Conservation (phyloP, 2,329 filamentous ascomycete genomes). For the Zelopaecilomyces penicillatus region DNA sequence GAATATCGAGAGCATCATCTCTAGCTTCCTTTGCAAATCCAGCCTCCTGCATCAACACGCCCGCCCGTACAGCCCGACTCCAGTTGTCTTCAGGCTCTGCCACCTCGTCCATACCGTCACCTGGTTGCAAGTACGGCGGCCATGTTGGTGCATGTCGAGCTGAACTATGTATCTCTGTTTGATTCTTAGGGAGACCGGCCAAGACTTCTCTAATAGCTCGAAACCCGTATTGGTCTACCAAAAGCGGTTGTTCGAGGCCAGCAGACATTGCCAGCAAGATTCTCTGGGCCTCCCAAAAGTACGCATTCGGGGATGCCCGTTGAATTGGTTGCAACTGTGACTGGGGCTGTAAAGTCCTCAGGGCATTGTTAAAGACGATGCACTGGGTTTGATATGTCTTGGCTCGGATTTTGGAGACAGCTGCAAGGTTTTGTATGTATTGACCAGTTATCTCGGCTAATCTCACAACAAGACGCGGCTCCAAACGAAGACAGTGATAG, state of each 20-base stretch:
- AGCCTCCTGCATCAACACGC: conserved; percentile 46
- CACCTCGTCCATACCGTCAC: conserved; percentile 52
- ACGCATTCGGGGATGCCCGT: conserved; percentile 20
- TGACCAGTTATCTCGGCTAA: conserved; percentile 19
- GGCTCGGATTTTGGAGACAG: conserved; percentile 5
- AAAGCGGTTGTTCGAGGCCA: conserved; percentile 36
- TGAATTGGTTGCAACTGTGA: conserved; percentile 15
- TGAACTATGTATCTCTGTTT: conserved; percentile 40
- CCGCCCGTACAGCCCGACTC: conserved; percentile 45
- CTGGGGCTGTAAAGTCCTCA: conserved; percentile 20
- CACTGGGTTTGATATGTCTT: conserved; percentile 21
- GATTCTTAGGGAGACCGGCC: conserved; percentile 43
- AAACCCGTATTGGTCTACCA: conserved; percentile 45
- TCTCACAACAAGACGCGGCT: conserved; percentile 24
- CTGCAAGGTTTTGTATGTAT: conserved; percentile 17
- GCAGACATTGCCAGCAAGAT: conserved; percentile 45
- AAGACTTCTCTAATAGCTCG: conserved; percentile 46
- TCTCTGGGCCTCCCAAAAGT: conserved; percentile 48
- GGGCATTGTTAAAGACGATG: conserved; percentile 22
- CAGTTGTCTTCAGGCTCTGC: conserved; percentile 42
- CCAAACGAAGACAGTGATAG: conserved; percentile 23
- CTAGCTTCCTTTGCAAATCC: conserved; percentile 41
- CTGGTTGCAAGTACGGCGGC: conserved; percentile 51
- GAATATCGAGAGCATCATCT: conserved; percentile 41
- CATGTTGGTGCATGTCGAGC: conserved; percentile 43